A percentile compares a stretch with the other conserved stretches of the same genome.
Conservation (phyloP, 1,284 basidiomycete species). For the Trichosporon coremiiforme region DNA sequence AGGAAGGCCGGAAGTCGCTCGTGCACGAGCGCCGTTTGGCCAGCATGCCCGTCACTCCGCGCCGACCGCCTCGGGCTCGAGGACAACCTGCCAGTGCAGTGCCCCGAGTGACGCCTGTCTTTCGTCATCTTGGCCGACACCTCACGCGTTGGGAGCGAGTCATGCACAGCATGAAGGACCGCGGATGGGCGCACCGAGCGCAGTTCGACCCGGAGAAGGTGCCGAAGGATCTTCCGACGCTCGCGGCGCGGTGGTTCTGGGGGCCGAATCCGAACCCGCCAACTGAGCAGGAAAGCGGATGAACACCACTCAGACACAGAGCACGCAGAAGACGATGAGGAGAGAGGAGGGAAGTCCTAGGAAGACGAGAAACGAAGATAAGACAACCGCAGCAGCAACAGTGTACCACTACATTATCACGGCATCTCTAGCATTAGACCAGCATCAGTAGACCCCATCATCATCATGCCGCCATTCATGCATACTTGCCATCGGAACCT, state of each 20-base stretch:
- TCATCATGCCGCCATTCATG: conserved; percentile 11
- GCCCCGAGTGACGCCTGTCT: background rate
- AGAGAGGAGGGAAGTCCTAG: background rate
- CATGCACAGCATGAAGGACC: conserved; percentile 17
- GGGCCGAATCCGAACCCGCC: background rate
- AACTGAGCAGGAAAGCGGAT: background rate
- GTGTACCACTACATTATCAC: background rate
- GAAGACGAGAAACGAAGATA: background rate
- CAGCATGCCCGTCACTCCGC: background rate
- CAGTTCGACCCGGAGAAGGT: background rate
- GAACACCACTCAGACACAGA: background rate
- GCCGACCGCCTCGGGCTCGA: background rate
- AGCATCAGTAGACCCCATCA: conserved; percentile 10
- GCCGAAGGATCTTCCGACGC: background rate
- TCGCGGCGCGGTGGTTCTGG: conserved; percentile 1
- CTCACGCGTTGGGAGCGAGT: conserved; percentile 18
- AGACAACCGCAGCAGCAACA: conserved; percentile 8
- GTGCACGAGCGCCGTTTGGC: conserved; percentile 4
- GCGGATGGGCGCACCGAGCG: conserved; percentile 19
- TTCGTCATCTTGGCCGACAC: conserved; percentile 19
- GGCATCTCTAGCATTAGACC: conserved; percentile 7
- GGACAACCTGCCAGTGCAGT: background rate
- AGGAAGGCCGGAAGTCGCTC: background rate
- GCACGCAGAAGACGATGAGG: background rate
- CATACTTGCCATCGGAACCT: conserved; percentile 8